Percentiles rank a stretch among this genome's conserved stretches.
These are phyloP conservation scores for Excoecaria cochinchinensis DNA, from an alignment of 345 rosid genomes.

Conservation along the genomic window DNA sequence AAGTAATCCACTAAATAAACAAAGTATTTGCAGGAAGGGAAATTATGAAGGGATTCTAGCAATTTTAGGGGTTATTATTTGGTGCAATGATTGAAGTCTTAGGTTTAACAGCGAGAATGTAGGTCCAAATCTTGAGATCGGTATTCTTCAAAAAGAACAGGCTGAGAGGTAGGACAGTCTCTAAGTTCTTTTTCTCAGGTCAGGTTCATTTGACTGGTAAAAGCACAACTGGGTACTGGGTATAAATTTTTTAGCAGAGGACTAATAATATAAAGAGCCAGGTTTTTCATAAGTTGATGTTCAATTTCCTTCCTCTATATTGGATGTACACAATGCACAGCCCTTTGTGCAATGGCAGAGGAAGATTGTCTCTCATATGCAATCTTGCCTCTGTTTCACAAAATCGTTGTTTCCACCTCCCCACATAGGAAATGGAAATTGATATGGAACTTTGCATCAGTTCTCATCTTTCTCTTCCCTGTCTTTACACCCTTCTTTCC, in stretches of 20 bases:
- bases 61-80: background rate
- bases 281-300: background rate
- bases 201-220: background rate
- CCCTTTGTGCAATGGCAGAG: background rate
- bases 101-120: background rate
- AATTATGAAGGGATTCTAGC: no score
- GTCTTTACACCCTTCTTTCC: background rate
- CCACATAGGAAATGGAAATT: background rate
- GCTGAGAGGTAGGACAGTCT: background rate
- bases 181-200: background rate
- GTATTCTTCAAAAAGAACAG: background rate
- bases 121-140: background rate
- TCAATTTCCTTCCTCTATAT: background rate
- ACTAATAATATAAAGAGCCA: background rate
- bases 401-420: background rate
- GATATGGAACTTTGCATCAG: conserved; percentile 7
- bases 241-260: background rate
- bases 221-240: background rate
- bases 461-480: background rate
- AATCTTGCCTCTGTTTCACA: background rate
- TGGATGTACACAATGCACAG: background rate
- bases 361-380: background rate
- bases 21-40: no score
- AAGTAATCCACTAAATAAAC: no score
- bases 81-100: background rate